Evolutionary conservation across 176 grass and related monocot species (phyloP).

Genomic region (Rhipidocladum racemiflorum): DNA sequence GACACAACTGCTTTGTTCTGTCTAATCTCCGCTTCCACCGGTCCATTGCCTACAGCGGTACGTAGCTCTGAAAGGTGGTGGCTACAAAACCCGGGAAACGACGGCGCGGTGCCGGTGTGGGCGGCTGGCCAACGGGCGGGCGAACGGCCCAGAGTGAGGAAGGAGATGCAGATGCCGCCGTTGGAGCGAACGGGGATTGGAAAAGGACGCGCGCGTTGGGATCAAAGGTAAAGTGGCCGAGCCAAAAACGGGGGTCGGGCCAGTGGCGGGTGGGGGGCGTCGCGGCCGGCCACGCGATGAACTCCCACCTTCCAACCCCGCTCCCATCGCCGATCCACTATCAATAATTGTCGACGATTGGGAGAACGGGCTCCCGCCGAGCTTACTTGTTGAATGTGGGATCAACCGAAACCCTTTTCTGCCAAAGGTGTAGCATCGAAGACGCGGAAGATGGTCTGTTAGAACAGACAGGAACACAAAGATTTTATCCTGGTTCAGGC

Average conservation of each 20-base stretch:
- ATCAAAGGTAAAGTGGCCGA: neutral
- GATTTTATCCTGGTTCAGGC: too few species aligned
- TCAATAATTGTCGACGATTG: neutral
- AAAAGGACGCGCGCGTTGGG: neutral
- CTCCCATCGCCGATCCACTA: neutral
- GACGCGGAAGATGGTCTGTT: too few species aligned
- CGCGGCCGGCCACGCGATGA: constrained; percentile 18
- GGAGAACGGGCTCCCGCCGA: too few species aligned
- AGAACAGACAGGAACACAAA: too few species aligned
- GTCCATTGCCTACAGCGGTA: neutral
- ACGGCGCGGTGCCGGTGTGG: constrained; percentile 4
- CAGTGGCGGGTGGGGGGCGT: constrained; percentile 30
- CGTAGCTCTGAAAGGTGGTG: neutral
- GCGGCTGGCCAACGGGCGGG: neutral
- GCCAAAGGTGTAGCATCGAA: too few species aligned
- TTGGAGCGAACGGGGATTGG: neutral
- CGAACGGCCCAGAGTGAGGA: neutral
- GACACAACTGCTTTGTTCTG: too few species aligned
- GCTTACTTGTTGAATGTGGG: too few species aligned
- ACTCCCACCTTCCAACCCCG: neutral
- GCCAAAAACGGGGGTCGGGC: constrained; percentile 16
- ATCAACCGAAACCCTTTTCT: too few species aligned
- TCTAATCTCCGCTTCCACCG: neutral
- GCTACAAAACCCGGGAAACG: neutral
- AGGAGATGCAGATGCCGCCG: constrained; percentile 9